A percentile compares a stretch with the other conserved stretches of the same genome.
Conservation (phyloP, 2,329 filamentous ascomycete genomes). For the Hymenoscyphus infarciens region DNA sequence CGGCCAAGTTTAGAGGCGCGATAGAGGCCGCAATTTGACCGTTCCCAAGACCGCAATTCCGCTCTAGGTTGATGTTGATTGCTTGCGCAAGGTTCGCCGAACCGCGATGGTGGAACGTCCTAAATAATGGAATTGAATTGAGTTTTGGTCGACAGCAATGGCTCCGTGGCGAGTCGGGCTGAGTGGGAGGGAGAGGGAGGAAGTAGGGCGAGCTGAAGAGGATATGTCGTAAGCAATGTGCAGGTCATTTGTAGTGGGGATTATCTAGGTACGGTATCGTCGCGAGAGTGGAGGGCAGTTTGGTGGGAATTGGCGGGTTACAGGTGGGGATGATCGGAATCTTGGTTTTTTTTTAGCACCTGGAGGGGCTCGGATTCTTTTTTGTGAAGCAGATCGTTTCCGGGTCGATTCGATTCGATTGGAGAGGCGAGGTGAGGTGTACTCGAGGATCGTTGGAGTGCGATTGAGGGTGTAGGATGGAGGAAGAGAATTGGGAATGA, state of each 20-base stretch:
- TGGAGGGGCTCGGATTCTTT: not conserved
- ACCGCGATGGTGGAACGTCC: not conserved
- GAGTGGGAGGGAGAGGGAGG: not conserved
- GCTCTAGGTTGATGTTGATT: not conserved
- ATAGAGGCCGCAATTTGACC: not conserved
- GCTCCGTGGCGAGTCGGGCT: not conserved
- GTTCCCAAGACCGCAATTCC: not conserved
- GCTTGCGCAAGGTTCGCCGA: not conserved
- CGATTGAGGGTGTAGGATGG: not conserved
- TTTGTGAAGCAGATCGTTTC: not conserved
- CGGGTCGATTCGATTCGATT: too few relatives aligned
- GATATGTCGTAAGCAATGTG: constrained; percentile 3
- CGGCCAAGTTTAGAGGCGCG: not conserved
- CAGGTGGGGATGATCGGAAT: not conserved
- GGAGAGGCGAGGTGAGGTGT: not conserved
- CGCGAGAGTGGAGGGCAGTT: constrained; percentile 1
- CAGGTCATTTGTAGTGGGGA: constrained; percentile 3
- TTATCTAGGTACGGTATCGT: not conserved
- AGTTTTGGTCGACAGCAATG: not conserved
- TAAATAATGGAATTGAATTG: not conserved
- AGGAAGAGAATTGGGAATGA: not conserved
- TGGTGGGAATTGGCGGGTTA: not conserved
- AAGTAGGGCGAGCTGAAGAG: not conserved
- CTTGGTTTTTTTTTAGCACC: constrained; percentile 1
- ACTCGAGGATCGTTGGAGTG: not conserved